Base-by-base conservation (phyloP, 306 rosid genomes). In the Malus sylvestris region DNA sequence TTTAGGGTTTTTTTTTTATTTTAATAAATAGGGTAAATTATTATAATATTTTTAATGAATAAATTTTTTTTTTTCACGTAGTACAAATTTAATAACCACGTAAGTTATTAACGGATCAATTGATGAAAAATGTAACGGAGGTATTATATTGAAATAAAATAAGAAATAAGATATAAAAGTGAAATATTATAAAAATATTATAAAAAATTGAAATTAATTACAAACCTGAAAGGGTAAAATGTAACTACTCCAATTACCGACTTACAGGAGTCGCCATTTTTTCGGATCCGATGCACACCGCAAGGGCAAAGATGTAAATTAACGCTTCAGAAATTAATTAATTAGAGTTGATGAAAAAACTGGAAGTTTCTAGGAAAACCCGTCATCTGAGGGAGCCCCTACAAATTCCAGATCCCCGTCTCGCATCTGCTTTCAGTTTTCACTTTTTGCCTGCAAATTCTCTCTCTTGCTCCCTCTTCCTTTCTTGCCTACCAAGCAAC, bases 281-380 rank as follows among this genome's bases (percentile, higher is more conserved):
- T n/a, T 23, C 5, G 51, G 51, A 71, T 71, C 51, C 20, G n/a
- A 33, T 16, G 8, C 20, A 2, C 0, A 10, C 3, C 8, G 15
- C 12, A 5, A 62, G 66, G 82, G 79, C 35, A 51, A 73, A 64
- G 8, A 4, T 42, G 68, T 64, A 64, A 64, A 30, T 29, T 5
- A 16, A 32, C n/a, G 23, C 3, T 30, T 32, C 30, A 6, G 6
- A 19, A 2, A 23, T 15, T 27, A 61, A 23, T 15, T 27, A 61
- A 27, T 61, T 11, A 25, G 15, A 58, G 16, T 27, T 6, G 40
- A 63, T 30, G 0, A 0, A 1, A 1, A 7, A 55, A 20, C 79
- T 42, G 12, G 88, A 85, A 83, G 22, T 68, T 81, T 88, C 81
- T 64, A 2, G 16, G 85, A 77, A 83, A 46, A 1, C 5, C 16